Percentiles rank a stretch among this genome's conserved stretches.
Evolutionary conservation across 2,329 filamentous ascomycete species (phyloP).

Genomic region (Ambrosiella xylebori): DNA sequence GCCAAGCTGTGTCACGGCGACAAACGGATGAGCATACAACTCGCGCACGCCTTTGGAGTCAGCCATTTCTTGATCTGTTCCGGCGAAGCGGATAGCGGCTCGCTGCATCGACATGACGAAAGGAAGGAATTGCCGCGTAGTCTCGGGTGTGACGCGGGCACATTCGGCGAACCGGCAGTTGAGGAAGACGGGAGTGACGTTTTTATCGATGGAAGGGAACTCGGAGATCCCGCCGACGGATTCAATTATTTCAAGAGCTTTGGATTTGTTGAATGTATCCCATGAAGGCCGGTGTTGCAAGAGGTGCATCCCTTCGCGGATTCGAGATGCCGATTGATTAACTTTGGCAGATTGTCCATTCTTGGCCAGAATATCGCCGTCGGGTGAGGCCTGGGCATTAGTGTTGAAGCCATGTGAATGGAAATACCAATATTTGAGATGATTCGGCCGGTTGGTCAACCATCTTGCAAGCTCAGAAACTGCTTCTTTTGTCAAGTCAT

Average conservation of each 20-base stretch:
- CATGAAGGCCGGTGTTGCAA: not conserved
- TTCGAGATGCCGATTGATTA: not conserved
- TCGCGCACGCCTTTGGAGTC: not conserved
- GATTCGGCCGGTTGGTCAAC: not conserved
- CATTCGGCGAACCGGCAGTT: not conserved
- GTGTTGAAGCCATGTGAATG: not conserved
- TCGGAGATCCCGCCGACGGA: not conserved
- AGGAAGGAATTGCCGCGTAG: not conserved
- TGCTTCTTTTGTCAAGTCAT: not conserved
- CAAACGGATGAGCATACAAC: not conserved
- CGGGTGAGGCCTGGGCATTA: too few species aligned
- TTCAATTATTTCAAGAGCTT: not conserved
- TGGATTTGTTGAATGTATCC: not conserved
- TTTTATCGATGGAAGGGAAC: not conserved
- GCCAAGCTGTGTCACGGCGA: not conserved
- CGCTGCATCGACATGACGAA: not conserved
- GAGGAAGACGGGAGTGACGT: not conserved
- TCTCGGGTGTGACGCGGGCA: not conserved
- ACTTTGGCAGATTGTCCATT: not conserved
- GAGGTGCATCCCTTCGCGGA: not conserved
- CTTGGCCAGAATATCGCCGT: not conserved
- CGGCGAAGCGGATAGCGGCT: not conserved
- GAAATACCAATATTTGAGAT: not conserved
- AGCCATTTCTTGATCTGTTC: not conserved
- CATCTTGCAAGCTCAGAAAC: not conserved